phyloP scores from a whole-genome alignment of 2,329 filamentous ascomycete species.

The Helminthosporium solani region DNA sequence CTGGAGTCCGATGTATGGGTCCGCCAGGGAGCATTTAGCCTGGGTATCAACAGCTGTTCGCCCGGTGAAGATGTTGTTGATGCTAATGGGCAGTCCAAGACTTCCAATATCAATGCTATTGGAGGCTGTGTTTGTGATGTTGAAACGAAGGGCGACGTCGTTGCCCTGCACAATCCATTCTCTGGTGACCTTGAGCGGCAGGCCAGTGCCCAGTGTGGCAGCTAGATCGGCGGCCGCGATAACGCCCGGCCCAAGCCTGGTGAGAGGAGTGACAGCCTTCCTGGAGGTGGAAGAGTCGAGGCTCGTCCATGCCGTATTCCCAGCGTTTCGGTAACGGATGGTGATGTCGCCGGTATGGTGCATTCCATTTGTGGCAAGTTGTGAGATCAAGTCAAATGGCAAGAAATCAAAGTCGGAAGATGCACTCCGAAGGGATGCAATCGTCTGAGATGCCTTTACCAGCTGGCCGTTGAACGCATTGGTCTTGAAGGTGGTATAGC shows the following conservation, averaged over 20 bases:
- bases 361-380: constrained; percentile 53
- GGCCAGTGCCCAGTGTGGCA: constrained; percentile 45
- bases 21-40: constrained; percentile 55
- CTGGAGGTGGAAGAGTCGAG: constrained; percentile 51
- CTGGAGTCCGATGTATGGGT: constrained; percentile 62
- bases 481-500: constrained; percentile 16
- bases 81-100: constrained; percentile 60
- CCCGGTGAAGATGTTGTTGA: constrained; percentile 63
- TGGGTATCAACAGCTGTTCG: constrained; percentile 53
- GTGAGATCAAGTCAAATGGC: constrained; percentile 53
- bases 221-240: constrained; percentile 47
- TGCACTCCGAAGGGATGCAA: constrained; percentile 24
- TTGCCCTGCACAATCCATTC: constrained; percentile 53
- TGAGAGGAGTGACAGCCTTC: constrained; percentile 36
- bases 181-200: constrained; percentile 50
- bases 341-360: constrained; percentile 63
- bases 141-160: constrained; percentile 56
- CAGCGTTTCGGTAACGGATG: constrained; percentile 53
- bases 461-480: constrained; percentile 16
- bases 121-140: constrained; percentile 49
- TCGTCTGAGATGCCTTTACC: constrained; percentile 22
- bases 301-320: constrained; percentile 46
- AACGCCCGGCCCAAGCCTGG: constrained; percentile 14
- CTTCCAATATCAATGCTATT: constrained; percentile 55
- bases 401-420: constrained; percentile 54